Evolutionary conservation across 352 stramenopile species (phyloP), one percentile per base, ranked within the genome.

Genomic region (Pythium dissimile): DNA sequence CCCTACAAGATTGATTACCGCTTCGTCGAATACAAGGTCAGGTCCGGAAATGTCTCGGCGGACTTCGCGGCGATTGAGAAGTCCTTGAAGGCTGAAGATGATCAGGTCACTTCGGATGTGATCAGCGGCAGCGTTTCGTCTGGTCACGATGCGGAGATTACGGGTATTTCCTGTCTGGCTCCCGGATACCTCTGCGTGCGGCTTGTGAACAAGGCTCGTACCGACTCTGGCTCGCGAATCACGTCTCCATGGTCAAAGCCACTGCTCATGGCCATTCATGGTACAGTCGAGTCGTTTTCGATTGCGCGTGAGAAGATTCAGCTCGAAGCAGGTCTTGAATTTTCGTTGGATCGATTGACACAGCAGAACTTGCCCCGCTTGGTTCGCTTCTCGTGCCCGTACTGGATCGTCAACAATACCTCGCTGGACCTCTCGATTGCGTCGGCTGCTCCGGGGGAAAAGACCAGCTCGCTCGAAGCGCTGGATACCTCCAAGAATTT

Each of bases 371-470:
- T 81, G 43, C 85, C 85, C 45, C 83, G 85, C 3, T 69, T 95
- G 20, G 78, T 95, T 21, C 84, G 83, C 5, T 88, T 95, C 55
- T 93, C 77, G 28, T 88, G 69, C 50, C 79, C 81, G 5, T 93
- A 92, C 66, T 95, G 85, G 85, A 80, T 95, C 53, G 76, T 93
- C 24, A 88, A 93, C 69, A 89, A 88, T 47, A 90, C 85, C 0
- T 86, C 82, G 7, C 59, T 95, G 44, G 61, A 83, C 7, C 86
- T 95, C 55, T 56, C 54, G 18, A 72, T 85, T 7, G 78, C 79
- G 5, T 89, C 80, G 2, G 77, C 77, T 10, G 68, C 72, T 35
- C 67, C 71, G 54, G 77, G 79, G 7, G 77, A 71, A 1, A 90
- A 89, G 53, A 18, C 49, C 5, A 80, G 41, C 41, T 65, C 72